These are phyloP conservation scores for Yamadazyma tumulicola DNA, from an alignment of 805 yeast genomes.

Conservation along the genomic window DNA sequence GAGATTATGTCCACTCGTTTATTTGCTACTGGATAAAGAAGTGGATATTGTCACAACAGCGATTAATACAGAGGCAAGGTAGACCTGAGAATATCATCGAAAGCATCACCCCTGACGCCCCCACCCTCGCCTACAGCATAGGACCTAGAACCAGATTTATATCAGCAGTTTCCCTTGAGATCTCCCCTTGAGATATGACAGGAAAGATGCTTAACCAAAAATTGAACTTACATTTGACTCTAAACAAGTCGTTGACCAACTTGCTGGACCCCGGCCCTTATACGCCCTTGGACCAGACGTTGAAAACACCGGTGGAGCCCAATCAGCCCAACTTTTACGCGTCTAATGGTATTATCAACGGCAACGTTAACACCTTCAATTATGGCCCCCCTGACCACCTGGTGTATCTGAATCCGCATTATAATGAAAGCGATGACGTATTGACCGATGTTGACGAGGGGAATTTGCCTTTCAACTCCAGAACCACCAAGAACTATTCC, in stretches of 20 bases:
- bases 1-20: no score
- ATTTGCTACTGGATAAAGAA: no score
- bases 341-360: conserved; percentile 6
- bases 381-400: conserved; percentile 3
- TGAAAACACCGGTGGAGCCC: conserved; percentile 36
- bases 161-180: no score
- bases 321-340: conserved; percentile 14
- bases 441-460: conserved; percentile 39
- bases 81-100: no score
- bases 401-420: conserved; percentile 29
- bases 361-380: background rate
- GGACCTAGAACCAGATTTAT: no score
- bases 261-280: conserved; percentile 28
- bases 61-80: no score
- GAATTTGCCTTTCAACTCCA: conserved; percentile 8
- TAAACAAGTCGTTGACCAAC: conserved; percentile 27
- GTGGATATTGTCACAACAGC: no score
- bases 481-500: conserved; percentile 27
- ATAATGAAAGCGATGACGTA: conserved; percentile 41
- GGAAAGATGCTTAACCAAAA: conserved; percentile 22
- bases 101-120: no score
- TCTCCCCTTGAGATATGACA: conserved; percentile 6
- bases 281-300: conserved; percentile 44
- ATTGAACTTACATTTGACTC: conserved; percentile 29
- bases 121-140: no score